A percentile compares a stretch with the other conserved stretches of the same genome.
These are phyloP conservation scores for Teunomyces aglyptinius DNA, from an alignment of 805 yeast genomes.

Conservation along the genomic window DNA sequence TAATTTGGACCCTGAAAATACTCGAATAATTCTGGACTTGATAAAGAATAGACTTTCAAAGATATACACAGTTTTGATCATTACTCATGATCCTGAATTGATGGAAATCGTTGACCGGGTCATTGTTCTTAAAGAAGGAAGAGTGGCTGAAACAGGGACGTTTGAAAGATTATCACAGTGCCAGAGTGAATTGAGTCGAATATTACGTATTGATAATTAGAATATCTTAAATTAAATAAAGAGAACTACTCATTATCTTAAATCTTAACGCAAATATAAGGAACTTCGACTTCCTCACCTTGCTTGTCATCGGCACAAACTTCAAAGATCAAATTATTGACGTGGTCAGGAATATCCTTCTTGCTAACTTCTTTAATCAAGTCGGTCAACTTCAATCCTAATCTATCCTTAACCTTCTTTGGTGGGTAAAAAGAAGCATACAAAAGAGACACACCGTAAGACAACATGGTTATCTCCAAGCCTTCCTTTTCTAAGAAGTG, in stretches of 20 bases:
- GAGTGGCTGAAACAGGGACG: conserved; percentile 44
- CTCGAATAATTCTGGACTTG: conserved; percentile 48
- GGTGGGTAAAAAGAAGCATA: conserved; percentile 95
- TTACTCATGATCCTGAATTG: conserved; percentile 74
- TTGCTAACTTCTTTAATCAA: conserved; percentile 83
- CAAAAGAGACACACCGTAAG: conserved; percentile 83
- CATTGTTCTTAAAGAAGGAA: conserved; percentile 50
- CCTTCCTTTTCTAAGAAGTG: conserved; percentile 81
- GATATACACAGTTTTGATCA: conserved; percentile 47
- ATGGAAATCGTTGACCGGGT: conserved; percentile 57
- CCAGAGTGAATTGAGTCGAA: conserved; percentile 24
- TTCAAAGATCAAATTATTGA: conserved; percentile 79
- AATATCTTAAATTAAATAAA: background rate
- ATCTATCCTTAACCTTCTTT: conserved; percentile 79
- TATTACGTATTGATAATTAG: conserved; percentile 4
- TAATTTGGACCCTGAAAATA: conserved; percentile 69
- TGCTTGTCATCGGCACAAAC: conserved; percentile 87
- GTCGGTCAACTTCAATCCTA: conserved; percentile 63
- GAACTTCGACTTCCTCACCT: conserved; percentile 96
- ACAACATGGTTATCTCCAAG: conserved; percentile 84
- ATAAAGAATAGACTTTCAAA: conserved; percentile 36
- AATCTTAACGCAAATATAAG: conserved; percentile 65
- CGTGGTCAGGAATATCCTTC: conserved; percentile 72
- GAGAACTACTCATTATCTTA: background rate
- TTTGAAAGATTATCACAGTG: conserved; percentile 23